phyloP scores from a whole-genome alignment of 169 alveolate genomes.

The Plasmodium adleri region DNA sequence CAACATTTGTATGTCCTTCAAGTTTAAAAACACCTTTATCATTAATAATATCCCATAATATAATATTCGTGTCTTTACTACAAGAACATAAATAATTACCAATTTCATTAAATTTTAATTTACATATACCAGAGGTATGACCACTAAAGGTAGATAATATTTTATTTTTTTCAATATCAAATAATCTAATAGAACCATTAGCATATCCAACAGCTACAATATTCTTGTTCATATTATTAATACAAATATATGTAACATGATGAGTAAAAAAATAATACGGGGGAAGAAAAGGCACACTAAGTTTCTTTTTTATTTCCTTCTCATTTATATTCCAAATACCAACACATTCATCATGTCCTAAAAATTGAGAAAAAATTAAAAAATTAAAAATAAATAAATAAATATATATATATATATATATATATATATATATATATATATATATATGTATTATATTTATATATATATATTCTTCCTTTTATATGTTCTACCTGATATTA shows the following conservation, averaged over 20 bases:
- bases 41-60: slow-evolving; percentile 90
- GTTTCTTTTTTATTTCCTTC: slow-evolving; percentile 61
- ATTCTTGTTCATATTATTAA: slow-evolving; percentile 75
- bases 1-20: slow-evolving; percentile 88
- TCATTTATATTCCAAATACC: slow-evolving; percentile 56
- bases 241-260: slow-evolving; percentile 80
- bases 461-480: background rate
- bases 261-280: slow-evolving; percentile 80
- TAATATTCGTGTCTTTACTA: slow-evolving; percentile 88
- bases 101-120: slow-evolving; percentile 75
- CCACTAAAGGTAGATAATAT: slow-evolving; percentile 82
- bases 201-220: slow-evolving; percentile 87
- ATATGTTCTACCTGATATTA: slow-evolving; percentile 76
- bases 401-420: no score
- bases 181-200: slow-evolving; percentile 88
- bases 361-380: background rate
- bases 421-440: no score
- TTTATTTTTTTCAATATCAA: slow-evolving; percentile 78
- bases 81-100: slow-evolving; percentile 87
- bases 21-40: slow-evolving; percentile 87
- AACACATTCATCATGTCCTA: slow-evolving; percentile 79
- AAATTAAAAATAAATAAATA: slow-evolving; percentile 1
- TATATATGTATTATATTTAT: background rate
- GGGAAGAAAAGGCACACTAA: slow-evolving; percentile 79
- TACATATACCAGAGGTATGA: slow-evolving; percentile 82